Percentiles rank a stretch among this genome's conserved stretches.
Evolutionary conservation across 371 early-diverging fungal genomes (phyloP).

Genomic region (Mortierella sp.): DNA sequence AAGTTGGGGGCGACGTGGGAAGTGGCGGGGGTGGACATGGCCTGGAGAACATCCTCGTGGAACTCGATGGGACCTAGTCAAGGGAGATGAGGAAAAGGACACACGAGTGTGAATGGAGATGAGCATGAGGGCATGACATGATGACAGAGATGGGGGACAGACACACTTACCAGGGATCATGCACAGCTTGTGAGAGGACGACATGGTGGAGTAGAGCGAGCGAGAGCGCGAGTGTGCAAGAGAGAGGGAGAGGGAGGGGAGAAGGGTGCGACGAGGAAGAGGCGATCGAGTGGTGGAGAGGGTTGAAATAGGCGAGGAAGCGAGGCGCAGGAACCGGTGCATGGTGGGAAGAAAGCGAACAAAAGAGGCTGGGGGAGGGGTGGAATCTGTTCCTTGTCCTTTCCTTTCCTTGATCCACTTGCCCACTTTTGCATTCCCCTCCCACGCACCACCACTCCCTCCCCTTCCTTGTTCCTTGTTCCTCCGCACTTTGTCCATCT

Average conservation of each 20-base stretch:
- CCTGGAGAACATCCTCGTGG: slow-evolving; percentile 85
- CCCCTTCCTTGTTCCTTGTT: background rate
- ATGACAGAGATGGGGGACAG: background rate
- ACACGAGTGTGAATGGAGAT: slow-evolving; percentile 4
- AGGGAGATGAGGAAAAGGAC: background rate
- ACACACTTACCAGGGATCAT: slow-evolving; percentile 87
- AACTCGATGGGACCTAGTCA: slow-evolving; percentile 91
- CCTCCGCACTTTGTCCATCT: background rate
- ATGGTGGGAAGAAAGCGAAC: slow-evolving; percentile 8
- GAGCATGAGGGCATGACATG: background rate
- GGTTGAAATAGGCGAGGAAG: slow-evolving; percentile 24
- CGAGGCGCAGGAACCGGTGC: slow-evolving; percentile 8
- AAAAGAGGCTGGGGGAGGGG: background rate
- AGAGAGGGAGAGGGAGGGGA: slow-evolving; percentile 18
- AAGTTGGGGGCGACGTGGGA: slow-evolving; percentile 95
- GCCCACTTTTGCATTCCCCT: background rate
- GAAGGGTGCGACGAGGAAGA: slow-evolving; percentile 15
- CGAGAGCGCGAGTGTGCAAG: too few species aligned
- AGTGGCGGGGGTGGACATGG: slow-evolving; percentile 92
- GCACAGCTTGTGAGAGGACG: slow-evolving; percentile 76
- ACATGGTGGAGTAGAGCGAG: slow-evolving; percentile 45
- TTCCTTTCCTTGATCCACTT: background rate
- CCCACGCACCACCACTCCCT: background rate
- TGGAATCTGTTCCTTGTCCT: background rate
- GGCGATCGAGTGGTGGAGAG: slow-evolving; percentile 8